Base-by-base conservation (phyloP, 2,329 filamentous ascomycete genomes). In the Alternaria incomplexa region DNA sequence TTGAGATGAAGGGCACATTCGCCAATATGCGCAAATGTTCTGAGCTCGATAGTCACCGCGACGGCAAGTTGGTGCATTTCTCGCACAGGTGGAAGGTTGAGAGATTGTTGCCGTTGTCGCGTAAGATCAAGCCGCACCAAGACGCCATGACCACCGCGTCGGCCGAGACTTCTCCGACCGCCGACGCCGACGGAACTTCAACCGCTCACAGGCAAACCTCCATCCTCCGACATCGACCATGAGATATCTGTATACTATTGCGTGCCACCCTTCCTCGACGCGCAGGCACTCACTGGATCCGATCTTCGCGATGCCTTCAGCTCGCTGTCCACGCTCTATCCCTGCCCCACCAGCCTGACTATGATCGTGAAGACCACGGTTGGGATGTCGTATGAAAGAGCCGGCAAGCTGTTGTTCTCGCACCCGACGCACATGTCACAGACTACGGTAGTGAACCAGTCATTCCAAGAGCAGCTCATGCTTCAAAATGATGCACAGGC, bases 271-370 rank as follows among this genome's bases (percentile, higher is more conserved):
- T 74, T 73, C 47, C 65, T 64, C 5, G 66, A 64, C n/a, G 71
- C 73, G 28, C 69, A 74, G 50, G 72, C 72, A 3, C 20, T 20
- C 20, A 20, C 20, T 20, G 20, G 20, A 20, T 20, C 45, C 77
- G 84, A 83, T 1, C 84, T 83, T 3, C 71, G 86, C 3, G 82
- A 85, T 57, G 79, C 81, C 64, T 76, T 86, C 46, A 73, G 75
- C 56, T 70, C 72, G 10, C 68, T 80, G 32, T 65, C 75, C 25
- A 71, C 70, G 56, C 60, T 69, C 23, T 73, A 71, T 64, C 58
- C 65, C 47, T 69, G 67, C 32, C 67, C 65, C 44, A 80, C 70
- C 61, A 69, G 73, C 63, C 61, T 76, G 12, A 74, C 72, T 52
- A 70, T 74, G 52, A 67, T 75, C 20, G 69, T 68, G 30, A 60